Evolutionary conservation across 768 basidiomycete genomes (phyloP), one percentile per base, ranked within the genome.

Genomic region (Suillus sp.): DNA sequence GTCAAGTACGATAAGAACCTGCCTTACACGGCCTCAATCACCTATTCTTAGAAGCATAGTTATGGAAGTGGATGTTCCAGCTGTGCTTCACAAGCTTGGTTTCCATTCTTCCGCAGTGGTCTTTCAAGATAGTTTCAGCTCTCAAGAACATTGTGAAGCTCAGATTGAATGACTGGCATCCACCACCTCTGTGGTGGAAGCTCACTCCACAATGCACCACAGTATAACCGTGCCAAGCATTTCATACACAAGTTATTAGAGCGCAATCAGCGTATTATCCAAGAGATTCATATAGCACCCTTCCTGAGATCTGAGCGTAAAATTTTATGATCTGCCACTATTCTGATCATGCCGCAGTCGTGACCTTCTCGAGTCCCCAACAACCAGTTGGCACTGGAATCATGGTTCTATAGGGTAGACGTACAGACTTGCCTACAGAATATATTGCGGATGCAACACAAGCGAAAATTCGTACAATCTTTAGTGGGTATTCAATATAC

Each of bases 401-500:
- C 48, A 60, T 53, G 59, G 37, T 37, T 59, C 34, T 56, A 55
- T 58, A 64, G 48, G 63, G 48, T 57, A 47, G 34, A 56, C n/a
- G 27, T 38, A 47, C 14, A 25, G 25, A 20, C 38, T 40, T n/a
- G 48, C 51, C 51, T 34, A 53, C 1, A 53, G 6, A n/a, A 32
- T 20, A 20, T 22, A 9, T 25, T 38, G 32, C 14, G 25, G 25
- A 22, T 14, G 7, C 14, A 35, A 56, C 35, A 25, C 13, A 35
- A 25, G 37, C 37, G 10, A 25, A 38, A 56, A 16, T 37, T 37
- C 7, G 35, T 37, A 37, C 35, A 37, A 38, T 40, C 25, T 38
- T 57, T 57, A 30, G 55, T 40, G 40, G 25, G 38, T 57, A 40
- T 57, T 57, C 56, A 27, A 40, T 40, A 57, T 57, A 40, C 56